phyloP scores from a whole-genome alignment of 1,284 basidiomycete species.

The Retiboletus flavoniger region DNA sequence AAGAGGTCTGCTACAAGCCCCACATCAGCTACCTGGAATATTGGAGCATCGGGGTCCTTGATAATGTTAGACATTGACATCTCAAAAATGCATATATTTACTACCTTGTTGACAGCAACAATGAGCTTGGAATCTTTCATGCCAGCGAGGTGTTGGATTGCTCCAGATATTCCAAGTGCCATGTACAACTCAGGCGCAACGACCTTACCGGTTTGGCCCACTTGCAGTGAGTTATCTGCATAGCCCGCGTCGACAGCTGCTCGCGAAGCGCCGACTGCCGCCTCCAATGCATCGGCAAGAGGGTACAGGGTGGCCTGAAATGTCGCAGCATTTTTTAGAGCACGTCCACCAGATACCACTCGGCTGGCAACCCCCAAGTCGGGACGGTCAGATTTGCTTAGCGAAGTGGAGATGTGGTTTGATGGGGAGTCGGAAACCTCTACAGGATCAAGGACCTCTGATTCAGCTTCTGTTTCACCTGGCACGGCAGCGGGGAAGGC shows the following conservation, averaged over 20 bases:
- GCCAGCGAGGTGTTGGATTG: constrained; percentile 96
- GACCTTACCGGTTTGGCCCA: constrained; percentile 98
- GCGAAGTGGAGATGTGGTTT: constrained; percentile 79
- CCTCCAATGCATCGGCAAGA: constrained; percentile 86
- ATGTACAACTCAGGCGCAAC: constrained; percentile 95
- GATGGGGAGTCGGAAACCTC: constrained; percentile 63
- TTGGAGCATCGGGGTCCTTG: constrained; percentile 95
- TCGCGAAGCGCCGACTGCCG: constrained; percentile 95
- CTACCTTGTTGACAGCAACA: constrained; percentile 95
- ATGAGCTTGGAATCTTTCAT: constrained; percentile 99
- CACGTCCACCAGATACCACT: constrained; percentile 94
- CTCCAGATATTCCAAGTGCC: constrained; percentile 96
- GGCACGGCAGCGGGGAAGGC: constrained; percentile 78
- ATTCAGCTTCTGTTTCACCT: constrained; percentile 52
- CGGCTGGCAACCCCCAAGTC: constrained; percentile 87
- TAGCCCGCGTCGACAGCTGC: constrained; percentile 99
- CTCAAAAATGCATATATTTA: neutral
- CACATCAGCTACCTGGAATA: constrained; percentile 97
- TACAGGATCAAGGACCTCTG: constrained; percentile 66
- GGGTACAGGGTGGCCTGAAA: constrained; percentile 90
- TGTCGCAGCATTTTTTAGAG: constrained; percentile 92
- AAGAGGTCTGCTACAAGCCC: constrained; percentile 93
- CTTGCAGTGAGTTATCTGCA: constrained; percentile 97
- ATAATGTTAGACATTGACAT: constrained; percentile 14
- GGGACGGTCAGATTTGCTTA: constrained; percentile 91